Evolutionary conservation across 1,284 basidiomycete genomes (phyloP).

Genomic region (Afroboletus lepidellus): DNA sequence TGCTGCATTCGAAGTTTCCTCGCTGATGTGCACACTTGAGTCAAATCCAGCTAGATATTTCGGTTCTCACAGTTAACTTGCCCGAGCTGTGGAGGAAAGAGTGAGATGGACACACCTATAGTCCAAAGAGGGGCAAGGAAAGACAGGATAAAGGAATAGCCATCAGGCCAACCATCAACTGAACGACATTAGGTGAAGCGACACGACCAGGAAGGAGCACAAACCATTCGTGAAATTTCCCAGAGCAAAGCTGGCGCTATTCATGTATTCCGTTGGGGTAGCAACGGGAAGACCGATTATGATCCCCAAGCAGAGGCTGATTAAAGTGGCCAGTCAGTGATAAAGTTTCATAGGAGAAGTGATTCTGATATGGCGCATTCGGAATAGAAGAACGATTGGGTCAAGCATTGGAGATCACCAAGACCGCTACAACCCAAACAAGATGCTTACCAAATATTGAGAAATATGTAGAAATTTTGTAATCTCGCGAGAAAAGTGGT

Average conservation of each 20-base stretch:
- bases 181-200: neutral
- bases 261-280: neutral
- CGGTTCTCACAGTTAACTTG: neutral
- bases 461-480: conserved; percentile 46
- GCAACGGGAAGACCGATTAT: neutral
- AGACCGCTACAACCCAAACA: neutral
- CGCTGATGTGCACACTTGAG: neutral
- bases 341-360: neutral
- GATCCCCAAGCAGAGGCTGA: neutral
- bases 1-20: neutral
- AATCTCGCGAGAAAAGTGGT: conserved; percentile 53
- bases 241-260: neutral
- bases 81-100: neutral
- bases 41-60: neutral
- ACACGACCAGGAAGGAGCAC: neutral
- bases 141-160: neutral
- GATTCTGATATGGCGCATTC: neutral
- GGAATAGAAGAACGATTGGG: neutral
- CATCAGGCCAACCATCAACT: neutral
- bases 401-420: neutral
- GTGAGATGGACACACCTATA: neutral
- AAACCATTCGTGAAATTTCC: neutral
- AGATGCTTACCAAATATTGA: conserved; percentile 59
- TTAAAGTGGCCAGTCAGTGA: neutral
- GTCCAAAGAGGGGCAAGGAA: neutral